Base-by-base conservation (phyloP, 495 filamentous ascomycete genomes). In the Tuber brumale region DNA sequence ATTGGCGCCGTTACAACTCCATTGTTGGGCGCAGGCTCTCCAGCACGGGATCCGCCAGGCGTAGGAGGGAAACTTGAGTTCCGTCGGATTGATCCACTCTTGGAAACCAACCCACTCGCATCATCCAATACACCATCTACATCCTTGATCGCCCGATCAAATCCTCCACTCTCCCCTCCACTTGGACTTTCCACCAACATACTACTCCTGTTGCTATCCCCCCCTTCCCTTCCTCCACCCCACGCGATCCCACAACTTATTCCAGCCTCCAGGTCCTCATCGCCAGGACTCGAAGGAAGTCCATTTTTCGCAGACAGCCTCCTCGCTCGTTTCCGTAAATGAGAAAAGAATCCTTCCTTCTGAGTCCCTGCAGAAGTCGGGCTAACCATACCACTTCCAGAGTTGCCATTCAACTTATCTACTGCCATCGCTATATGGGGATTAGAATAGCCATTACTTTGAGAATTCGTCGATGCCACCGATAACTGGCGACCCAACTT, bases 401-500 rank as follows among this genome's bases (percentile, higher is more conserved):
- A 87, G 76, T 91, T 89, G n/a, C 94, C 95, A 84, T 94, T 97
- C 51, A 98, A 86, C 71, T 93, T 93, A 75, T 93, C 86, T 84
- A 97, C 95, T 37, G 96, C 93, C 82, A 98, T 94, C 85, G 94
- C 93, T 72, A 94, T 87, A 83, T 97, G 93, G 75, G 91, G 84
- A 79, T 98, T 95, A 27, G 92, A 88, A 83, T 93, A 83, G 75
- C 90, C 97, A 84, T 97, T 92, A 66, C 90, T 93, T 80, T 90
- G 89, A 27, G 96, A 98, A 46, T 91, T 93, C 78, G 90, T 90
- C n/a, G 96, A 98, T n/a, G 93, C 93, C 66, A 97, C 90, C 0
- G 96, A 99, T 27, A 99, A 85, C 84, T 99, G 96, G 51, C 96
- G 89, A 48, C 96, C 96, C 84, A 98, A 94, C 86, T 99, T 99